Evolutionary conservation across 768 basidiomycete species (phyloP).

Genomic region (Rhodotorula paludigena): DNA sequence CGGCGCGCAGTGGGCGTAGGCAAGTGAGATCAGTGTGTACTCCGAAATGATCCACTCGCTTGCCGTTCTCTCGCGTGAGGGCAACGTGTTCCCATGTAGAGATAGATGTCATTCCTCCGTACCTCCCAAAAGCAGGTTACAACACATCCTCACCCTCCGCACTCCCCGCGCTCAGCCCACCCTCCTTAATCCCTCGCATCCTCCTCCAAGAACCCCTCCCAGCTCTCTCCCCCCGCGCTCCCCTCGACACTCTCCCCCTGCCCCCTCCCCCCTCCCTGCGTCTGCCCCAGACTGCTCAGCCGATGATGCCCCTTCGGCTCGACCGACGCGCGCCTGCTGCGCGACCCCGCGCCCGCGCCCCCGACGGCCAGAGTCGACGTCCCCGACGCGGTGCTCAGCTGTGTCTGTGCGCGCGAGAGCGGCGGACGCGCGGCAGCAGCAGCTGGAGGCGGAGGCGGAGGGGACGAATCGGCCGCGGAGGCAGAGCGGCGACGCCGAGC

Average conservation of each 20-base stretch:
- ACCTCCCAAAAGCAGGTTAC: no score
- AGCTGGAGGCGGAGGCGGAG: not conserved
- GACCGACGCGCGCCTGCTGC: not conserved
- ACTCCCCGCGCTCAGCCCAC: no score
- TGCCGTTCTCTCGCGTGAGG: no score
- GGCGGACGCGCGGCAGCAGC: not conserved
- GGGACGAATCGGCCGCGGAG: no score
- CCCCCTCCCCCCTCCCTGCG: not conserved
- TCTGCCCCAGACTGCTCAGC: not conserved
- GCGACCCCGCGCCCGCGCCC: not conserved
- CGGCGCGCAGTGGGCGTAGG: no score
- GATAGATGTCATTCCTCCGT: no score
- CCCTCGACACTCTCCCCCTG: no score
- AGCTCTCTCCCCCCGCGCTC: not conserved
- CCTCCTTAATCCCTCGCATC: conserved; percentile 3
- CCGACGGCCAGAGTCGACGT: not conserved
- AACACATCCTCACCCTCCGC: no score
- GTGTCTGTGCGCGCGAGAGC: not conserved
- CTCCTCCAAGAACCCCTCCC: not conserved
- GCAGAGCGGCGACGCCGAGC: not conserved
- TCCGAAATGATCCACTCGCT: no score
- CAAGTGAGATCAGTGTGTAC: no score
- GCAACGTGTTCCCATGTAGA: no score
- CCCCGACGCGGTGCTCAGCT: not conserved
- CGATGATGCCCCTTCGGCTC: not conserved